Base-by-base conservation (phyloP, 2,329 filamentous ascomycete genomes). In the Penicillium oxalicum region DNA sequence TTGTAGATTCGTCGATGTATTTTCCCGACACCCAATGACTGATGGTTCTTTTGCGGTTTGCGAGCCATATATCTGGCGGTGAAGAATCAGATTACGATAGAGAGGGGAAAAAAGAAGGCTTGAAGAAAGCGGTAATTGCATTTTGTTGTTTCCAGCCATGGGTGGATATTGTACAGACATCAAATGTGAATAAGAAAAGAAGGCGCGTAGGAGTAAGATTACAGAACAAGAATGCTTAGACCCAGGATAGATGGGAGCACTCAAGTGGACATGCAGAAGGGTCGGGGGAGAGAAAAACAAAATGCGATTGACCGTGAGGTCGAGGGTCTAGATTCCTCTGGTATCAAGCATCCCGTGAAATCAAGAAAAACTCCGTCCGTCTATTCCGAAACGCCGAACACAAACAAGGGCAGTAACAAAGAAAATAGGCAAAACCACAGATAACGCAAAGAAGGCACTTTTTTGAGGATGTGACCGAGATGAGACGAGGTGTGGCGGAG, bases 311-410 rank as follows among this genome's bases (percentile, higher is more conserved):
- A 68, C 67, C 65, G 64, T 56, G 67, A 64, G 65, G 67, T 67
- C 67, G 51, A 59, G 57, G 56, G 58, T 70, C 67, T 70, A 70
- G 47, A 49, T 57, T 57, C 59, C 60, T 59, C 60, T 69, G 66
- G 67, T 70, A 69, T 69, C 66, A 68, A 66, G 61, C 57, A 64
- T 65, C 60, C 65, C 64, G 63, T 54, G 18, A 18, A 18, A 18
- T 18, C 18, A 18, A 54, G 49, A 60, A 62, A 47, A 54, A 56
- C 27, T 50, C 60, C 62, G 57, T 42, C 67, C 58, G 58, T 70
- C 67, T 70, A 70, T 68, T 44, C 58, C 62, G 60, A 47, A 70
- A 68, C 67, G 66, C 67, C 67, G 54, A 56, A 42, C 46, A 40
- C 40, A 45, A 47, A 38, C 43, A 45, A 18, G 36, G 18, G 38